These are phyloP conservation scores for Amauroascus verrucosus DNA, from an alignment of 2,329 filamentous ascomycete species.

Conservation along the genomic window DNA sequence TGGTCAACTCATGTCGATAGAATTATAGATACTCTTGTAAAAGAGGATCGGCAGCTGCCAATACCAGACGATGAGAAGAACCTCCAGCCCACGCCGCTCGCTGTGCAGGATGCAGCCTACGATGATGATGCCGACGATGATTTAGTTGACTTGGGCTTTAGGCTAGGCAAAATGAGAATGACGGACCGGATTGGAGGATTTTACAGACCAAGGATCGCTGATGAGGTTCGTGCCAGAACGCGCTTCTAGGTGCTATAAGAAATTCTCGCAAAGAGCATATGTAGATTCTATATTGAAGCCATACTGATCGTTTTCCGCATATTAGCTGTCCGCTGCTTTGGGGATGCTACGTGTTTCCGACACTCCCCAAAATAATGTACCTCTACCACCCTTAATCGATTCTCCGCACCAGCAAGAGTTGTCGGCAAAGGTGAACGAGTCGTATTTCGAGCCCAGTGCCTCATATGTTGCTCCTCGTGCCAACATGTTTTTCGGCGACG, in stretches of 20 bases:
- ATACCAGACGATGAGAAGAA: slow-evolving; percentile 45
- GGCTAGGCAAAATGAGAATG: slow-evolving; percentile 60
- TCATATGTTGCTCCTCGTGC: slow-evolving; percentile 60
- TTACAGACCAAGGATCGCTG: slow-evolving; percentile 57
- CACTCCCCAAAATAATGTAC: background rate
- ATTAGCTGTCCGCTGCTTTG: slow-evolving; percentile 3
- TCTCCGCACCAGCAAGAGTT: background rate
- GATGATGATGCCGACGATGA: slow-evolving; percentile 56
- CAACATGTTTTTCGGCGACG: slow-evolving; percentile 53
- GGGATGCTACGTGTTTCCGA: slow-evolving; percentile 4
- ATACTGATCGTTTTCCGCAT: background rate
- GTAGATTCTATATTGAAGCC: background rate
- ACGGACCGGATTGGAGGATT: slow-evolving; percentile 65
- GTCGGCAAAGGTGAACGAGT: slow-evolving; percentile 13
- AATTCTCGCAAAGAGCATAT: background rate
- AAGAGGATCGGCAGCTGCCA: slow-evolving; percentile 30
- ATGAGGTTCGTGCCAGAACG: slow-evolving; percentile 47
- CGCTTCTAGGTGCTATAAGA: background rate
- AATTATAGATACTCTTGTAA: slow-evolving; percentile 44
- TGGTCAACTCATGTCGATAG: slow-evolving; percentile 24
- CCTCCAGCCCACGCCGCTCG: slow-evolving; percentile 53
- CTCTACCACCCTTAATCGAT: background rate
- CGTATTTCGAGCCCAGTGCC: slow-evolving; percentile 53
- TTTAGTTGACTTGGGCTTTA: slow-evolving; percentile 60
- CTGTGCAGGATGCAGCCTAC: slow-evolving; percentile 56